Conservation (phyloP, 2,329 filamentous ascomycete species). For the Aureobasidium subglaciale region DNA sequence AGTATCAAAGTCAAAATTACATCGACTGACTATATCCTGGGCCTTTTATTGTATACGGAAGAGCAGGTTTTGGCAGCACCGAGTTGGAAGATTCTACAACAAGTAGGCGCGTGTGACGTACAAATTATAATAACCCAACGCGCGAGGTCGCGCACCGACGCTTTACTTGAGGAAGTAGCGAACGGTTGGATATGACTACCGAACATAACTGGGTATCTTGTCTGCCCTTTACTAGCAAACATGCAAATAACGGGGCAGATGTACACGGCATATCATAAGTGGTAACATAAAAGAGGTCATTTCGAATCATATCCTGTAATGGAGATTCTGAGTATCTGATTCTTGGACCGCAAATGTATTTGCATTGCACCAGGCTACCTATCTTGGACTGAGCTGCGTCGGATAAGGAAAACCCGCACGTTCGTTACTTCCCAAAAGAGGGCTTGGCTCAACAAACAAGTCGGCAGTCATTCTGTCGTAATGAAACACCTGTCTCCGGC, state of each 20-base stretch:
- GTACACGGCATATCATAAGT: too few relatives aligned
- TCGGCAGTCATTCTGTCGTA: slow-evolving; percentile 7
- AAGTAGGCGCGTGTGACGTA: slow-evolving; percentile 8
- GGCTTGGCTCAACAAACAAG: slow-evolving; percentile 14
- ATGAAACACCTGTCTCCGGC: not conserved
- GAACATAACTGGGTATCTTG: too few relatives aligned
- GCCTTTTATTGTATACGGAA: not conserved
- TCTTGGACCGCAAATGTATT: too few relatives aligned
- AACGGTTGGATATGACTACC: too few relatives aligned
- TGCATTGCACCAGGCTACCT: too few relatives aligned
- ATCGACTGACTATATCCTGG: not conserved
- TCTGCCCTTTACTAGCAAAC: too few relatives aligned
- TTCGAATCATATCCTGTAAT: not conserved
- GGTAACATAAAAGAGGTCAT: too few relatives aligned
- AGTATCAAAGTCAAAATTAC: not conserved
- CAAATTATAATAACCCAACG: not conserved
- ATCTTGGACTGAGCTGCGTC: not conserved
- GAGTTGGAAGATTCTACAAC: slow-evolving; percentile 11
- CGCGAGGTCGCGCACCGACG: not conserved
- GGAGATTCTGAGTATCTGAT: not conserved
- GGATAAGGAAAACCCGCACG: not conserved
- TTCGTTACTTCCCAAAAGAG: not conserved
- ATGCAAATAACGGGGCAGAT: too few relatives aligned
- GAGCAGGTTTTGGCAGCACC: slow-evolving; percentile 6
- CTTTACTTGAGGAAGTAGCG: not conserved